phyloP scores from a whole-genome alignment of 148 eudicot species.

The Amaranthus hypochondriacus region DNA sequence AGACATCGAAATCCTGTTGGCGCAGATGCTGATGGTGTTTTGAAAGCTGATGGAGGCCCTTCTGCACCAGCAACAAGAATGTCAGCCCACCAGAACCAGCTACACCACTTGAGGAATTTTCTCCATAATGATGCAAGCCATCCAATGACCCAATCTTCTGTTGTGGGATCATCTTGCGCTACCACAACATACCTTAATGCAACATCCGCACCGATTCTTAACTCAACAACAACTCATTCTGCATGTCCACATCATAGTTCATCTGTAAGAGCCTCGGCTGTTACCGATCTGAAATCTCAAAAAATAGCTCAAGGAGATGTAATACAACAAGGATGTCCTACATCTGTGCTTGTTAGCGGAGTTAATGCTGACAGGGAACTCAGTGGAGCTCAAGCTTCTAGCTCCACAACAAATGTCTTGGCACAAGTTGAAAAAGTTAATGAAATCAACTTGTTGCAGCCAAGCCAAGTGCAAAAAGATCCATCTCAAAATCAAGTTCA shows the following conservation, averaged over 20 bases:
- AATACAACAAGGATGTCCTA: slow-evolving; percentile 34
- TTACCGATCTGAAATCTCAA: slow-evolving; percentile 27
- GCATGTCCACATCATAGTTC: slow-evolving; percentile 36
- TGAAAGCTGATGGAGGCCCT: slow-evolving; percentile 41
- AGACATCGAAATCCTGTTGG: slow-evolving; percentile 31
- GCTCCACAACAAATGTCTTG: slow-evolving; percentile 26
- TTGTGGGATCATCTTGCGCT: slow-evolving; percentile 68
- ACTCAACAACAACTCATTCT: slow-evolving; percentile 55
- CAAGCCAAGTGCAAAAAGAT: slow-evolving; percentile 28
- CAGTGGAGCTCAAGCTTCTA: slow-evolving; percentile 30
- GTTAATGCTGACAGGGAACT: slow-evolving; percentile 28
- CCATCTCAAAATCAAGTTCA: slow-evolving; percentile 30
- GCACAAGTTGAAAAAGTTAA: slow-evolving; percentile 29
- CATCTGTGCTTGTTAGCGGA: slow-evolving; percentile 27
- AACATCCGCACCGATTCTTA: slow-evolving; percentile 64
- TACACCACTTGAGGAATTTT: slow-evolving; percentile 60
- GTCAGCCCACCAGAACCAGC: slow-evolving; percentile 47
- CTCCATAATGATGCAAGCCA: slow-evolving; percentile 53
- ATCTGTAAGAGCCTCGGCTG: slow-evolving; percentile 31
- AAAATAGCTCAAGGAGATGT: slow-evolving; percentile 24
- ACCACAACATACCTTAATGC: slow-evolving; percentile 76
- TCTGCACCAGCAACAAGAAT: slow-evolving; percentile 32
- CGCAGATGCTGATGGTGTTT: slow-evolving; percentile 38
- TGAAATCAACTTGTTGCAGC: slow-evolving; percentile 25
- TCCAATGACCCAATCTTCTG: slow-evolving; percentile 79